Conservation (phyloP, 2,329 filamentous ascomycete species). For the Sphaerulina musiva region DNA sequence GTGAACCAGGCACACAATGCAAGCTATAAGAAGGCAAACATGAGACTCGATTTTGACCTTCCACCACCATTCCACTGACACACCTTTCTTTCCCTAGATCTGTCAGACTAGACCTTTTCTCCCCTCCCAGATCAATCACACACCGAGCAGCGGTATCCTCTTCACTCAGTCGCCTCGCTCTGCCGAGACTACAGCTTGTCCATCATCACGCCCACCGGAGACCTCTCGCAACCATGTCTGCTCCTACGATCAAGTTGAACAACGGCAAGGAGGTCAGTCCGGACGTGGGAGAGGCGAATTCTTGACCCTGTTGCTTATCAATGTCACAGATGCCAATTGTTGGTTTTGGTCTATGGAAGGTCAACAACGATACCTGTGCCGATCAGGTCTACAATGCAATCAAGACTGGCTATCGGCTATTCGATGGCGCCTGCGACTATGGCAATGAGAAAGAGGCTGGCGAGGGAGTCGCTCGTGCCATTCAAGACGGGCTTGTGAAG, state of each 20-base stretch:
- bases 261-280: conserved; percentile 33
- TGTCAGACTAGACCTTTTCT: conserved; percentile 9
- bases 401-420: conserved; percentile 55
- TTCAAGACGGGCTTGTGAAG: conserved; percentile 73
- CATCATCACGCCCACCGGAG: conserved; percentile 6
- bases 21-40: conserved; percentile 16
- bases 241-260: conserved; percentile 34
- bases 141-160: conserved; percentile 1
- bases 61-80: not conserved
- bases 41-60: not conserved
- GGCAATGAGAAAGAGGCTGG: conserved; percentile 75
- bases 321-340: conserved; percentile 60
- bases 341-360: conserved; percentile 78
- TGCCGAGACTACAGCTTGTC: conserved; percentile 6
- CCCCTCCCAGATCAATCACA: conserved; percentile 1
- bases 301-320: not conserved
- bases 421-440: conserved; percentile 65
- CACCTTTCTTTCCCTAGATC: conserved; percentile 7
- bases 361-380: conserved; percentile 64
- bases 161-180: not conserved
- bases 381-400: conserved; percentile 71
- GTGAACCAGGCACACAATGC: not conserved
- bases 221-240: conserved; percentile 28
- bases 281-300: not conserved
- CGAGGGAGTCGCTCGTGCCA: conserved; percentile 69